Conservation (phyloP, 305 asterid genomes). For the Fraxinus dipetala region DNA sequence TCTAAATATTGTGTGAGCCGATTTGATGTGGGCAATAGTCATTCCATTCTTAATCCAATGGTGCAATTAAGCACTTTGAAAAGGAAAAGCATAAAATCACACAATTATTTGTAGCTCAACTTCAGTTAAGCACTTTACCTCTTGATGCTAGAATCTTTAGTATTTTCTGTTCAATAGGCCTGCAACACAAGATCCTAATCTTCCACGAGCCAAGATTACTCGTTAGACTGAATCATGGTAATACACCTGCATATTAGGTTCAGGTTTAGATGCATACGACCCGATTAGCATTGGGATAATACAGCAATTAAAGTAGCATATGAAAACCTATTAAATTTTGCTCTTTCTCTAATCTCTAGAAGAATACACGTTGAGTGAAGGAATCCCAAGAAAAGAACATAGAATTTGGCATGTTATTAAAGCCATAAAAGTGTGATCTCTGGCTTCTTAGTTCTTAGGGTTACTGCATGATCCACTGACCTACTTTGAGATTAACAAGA, state of each 20-base stretch:
- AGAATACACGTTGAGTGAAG: not conserved
- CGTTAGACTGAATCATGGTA: not conserved
- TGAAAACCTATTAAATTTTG: not conserved
- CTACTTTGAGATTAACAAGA: not conserved
- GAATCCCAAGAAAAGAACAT: not conserved
- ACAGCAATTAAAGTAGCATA: not conserved
- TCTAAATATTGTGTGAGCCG: not conserved
- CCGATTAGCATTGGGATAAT: not conserved
- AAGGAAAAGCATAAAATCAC: not conserved
- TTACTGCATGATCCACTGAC: conserved; percentile 1
- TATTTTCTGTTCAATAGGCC: not conserved
- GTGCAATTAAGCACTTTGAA: not conserved
- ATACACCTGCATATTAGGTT: not conserved
- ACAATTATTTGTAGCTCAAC: not conserved
- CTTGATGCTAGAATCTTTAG: not conserved
- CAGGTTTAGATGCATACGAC: not conserved
- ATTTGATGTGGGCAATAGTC: not conserved
- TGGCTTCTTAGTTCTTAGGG: not conserved
- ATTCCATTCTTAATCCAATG: not conserved
- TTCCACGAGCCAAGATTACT: not conserved
- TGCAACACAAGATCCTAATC: not conserved
- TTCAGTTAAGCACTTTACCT: not conserved
- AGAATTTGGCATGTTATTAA: not conserved
- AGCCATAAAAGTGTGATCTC: not conserved
- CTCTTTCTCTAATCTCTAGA: not conserved